Evolutionary conservation across 2,329 filamentous ascomycete species (phyloP).

Genomic region (Cryoendolithus antarcticus): DNA sequence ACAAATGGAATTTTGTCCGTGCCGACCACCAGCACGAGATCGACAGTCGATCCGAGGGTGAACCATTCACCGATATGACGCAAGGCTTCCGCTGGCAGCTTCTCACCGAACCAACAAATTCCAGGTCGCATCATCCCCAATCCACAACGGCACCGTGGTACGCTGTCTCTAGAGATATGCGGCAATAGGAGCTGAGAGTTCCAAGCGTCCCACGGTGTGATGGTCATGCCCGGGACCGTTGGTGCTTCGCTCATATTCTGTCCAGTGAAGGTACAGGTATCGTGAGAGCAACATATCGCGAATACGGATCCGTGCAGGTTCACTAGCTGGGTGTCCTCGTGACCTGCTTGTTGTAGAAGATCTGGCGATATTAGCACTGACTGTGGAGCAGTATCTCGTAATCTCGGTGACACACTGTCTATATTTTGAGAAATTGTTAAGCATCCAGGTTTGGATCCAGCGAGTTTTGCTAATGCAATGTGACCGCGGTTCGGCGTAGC

Average conservation of each 20-base stretch:
- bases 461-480: slow-evolving; percentile 11
- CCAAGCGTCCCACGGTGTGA: neutral
- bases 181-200: neutral
- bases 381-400: neutral
- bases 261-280: neutral
- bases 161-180: neutral
- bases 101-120: neutral
- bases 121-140: neutral
- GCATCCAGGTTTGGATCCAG: slow-evolving; percentile 8
- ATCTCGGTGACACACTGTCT: slow-evolving; percentile 7
- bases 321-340: neutral
- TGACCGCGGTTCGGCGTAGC: slow-evolving; percentile 16
- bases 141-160: neutral
- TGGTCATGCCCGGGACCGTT: neutral
- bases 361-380: neutral
- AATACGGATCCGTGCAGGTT: neutral
- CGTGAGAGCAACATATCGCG: neutral
- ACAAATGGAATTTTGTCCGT: neutral
- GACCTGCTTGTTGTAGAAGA: neutral
- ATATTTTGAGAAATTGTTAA: slow-evolving; percentile 17
- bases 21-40: neutral
- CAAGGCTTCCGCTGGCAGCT: neutral
- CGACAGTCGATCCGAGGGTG: neutral
- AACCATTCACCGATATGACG: neutral
- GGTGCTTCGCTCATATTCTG: neutral